Evolutionary conservation across 2,329 filamentous ascomycete species (phyloP).

Genomic region (Diaporthe aspalathi): DNA sequence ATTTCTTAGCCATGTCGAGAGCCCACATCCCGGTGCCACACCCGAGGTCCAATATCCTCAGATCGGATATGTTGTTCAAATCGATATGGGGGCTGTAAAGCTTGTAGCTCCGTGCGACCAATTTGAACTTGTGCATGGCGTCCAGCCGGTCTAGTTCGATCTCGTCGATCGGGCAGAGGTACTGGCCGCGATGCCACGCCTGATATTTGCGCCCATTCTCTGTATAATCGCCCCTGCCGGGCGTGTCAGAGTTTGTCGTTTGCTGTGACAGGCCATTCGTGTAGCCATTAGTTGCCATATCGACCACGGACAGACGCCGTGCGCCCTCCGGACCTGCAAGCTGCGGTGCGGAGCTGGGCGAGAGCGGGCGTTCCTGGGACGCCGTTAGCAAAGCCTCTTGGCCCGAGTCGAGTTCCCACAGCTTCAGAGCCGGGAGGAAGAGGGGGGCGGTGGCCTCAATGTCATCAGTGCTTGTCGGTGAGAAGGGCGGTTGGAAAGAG

Average conservation of each 20-base stretch:
- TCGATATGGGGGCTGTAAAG: constrained; percentile 34
- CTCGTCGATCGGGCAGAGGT: constrained; percentile 71
- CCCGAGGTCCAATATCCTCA: constrained; percentile 73
- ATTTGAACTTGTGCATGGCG: constrained; percentile 70
- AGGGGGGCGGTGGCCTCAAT: constrained; percentile 11
- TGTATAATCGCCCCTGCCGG: constrained; percentile 21
- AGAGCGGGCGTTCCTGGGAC: constrained; percentile 15
- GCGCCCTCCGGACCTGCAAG: not conserved
- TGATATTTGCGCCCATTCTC: constrained; percentile 69
- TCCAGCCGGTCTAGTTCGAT: constrained; percentile 71
- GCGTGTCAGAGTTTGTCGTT: not conserved
- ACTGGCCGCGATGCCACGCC: constrained; percentile 65
- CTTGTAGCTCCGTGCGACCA: constrained; percentile 57
- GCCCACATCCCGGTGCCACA: constrained; percentile 94
- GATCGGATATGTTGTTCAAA: constrained; percentile 13
- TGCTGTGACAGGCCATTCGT: constrained; percentile 11
- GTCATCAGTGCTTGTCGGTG: constrained; percentile 18
- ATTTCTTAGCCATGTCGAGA: constrained; percentile 83
- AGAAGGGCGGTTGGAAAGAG: not conserved
- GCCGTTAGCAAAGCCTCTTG: constrained; percentile 25
- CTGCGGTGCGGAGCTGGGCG: not conserved
- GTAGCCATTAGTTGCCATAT: constrained; percentile 37
- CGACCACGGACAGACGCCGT: constrained; percentile 4
- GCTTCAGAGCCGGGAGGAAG: constrained; percentile 1
- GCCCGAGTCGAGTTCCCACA: not conserved